phyloP scores from a whole-genome alignment of 2,329 filamentous ascomycete species.

The Penicillium sp. region DNA sequence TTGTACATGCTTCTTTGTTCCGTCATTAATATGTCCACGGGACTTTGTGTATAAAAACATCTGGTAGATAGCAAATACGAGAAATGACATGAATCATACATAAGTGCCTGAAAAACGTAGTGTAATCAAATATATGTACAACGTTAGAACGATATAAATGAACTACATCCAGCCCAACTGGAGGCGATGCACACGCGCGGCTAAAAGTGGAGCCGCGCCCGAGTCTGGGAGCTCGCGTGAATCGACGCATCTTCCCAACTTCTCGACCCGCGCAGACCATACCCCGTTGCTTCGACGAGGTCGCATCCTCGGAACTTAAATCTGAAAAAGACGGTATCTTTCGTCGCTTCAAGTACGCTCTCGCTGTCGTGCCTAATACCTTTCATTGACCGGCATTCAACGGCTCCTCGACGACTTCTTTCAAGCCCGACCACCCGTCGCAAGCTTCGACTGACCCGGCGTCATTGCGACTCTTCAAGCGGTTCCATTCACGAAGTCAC shows the following conservation, averaged over 20 bases:
- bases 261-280: not conserved
- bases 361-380: not conserved
- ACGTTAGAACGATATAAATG: no score
- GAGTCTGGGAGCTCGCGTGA: constrained; percentile 16
- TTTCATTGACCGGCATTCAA: not conserved
- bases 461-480: not conserved
- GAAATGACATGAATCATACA: not conserved
- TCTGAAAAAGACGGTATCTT: not conserved
- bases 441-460: not conserved
- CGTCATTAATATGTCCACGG: constrained; percentile 8
- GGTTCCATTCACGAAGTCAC: not conserved
- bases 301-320: not conserved
- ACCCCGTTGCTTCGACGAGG: not conserved
- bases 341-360: not conserved
- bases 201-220: constrained; percentile 12
- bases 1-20: constrained; percentile 20
- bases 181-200: constrained; percentile 21
- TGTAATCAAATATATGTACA: no score
- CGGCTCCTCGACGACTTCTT: not conserved
- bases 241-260: constrained; percentile 11
- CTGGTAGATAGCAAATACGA: constrained; percentile 14
- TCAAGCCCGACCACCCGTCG: not conserved
- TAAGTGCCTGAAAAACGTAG: no score
- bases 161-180: no score
- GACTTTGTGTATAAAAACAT: constrained; percentile 19